These are phyloP conservation scores for Spergularia marina DNA, from an alignment of 148 eudicot species.

Conservation along the genomic window DNA sequence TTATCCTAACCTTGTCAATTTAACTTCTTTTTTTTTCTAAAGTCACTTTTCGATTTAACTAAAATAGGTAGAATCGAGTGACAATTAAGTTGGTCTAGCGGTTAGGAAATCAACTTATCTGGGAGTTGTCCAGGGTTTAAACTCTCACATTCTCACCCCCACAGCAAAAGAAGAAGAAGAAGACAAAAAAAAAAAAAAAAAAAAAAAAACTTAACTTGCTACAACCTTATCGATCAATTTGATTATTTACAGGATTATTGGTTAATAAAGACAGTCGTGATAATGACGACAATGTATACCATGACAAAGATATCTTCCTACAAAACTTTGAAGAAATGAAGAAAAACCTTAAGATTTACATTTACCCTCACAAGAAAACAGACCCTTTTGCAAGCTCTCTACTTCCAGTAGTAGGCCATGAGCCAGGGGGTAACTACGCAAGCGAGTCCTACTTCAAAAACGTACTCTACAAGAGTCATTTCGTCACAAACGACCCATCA, in stretches of 20 bases:
- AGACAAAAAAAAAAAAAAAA: no score
- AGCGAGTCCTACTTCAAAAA: slow-evolving; percentile 85
- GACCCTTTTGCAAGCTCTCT: slow-evolving; percentile 73
- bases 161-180: no score
- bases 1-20: no score
- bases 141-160: no score
- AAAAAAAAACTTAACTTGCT: not conserved
- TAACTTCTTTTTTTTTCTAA: no score
- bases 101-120: no score
- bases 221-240: not conserved
- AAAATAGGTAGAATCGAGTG: no score
- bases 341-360: slow-evolving; percentile 56
- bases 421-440: slow-evolving; percentile 81
- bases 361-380: slow-evolving; percentile 51
- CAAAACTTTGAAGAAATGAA: slow-evolving; percentile 71
- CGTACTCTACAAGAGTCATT: slow-evolving; percentile 53
- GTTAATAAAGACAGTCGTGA: not conserved
- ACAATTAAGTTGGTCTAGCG: no score
- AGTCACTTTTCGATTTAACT: no score
- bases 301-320: slow-evolving; percentile 47
- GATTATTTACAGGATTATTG: slow-evolving; percentile 11
- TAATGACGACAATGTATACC: slow-evolving; percentile 40
- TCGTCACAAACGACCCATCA: slow-evolving; percentile 62
- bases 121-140: no score
- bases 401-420: slow-evolving; percentile 35